Evolutionary conservation across 179 eudicot species (phyloP), one percentile per base, ranked within the genome.

Genomic region (Beta macrorhiza): DNA sequence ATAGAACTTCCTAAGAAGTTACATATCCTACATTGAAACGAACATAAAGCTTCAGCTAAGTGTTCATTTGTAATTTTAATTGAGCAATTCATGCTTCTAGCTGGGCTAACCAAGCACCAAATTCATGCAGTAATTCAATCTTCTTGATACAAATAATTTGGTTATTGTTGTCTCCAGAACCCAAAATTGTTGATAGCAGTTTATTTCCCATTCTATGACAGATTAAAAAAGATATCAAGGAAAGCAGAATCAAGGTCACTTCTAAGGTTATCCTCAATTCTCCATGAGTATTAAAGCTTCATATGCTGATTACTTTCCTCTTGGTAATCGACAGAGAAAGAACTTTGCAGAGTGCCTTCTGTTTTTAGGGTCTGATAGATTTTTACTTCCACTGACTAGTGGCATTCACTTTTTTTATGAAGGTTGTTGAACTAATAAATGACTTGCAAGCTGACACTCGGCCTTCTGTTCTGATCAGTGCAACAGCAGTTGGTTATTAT

Each of bases 401-500:
- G 79, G 72, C 32, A 32, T 22, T 82, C n/a, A 72, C 56, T 79
- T 55, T 67, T 80, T 78, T 76, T 79, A 25, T 89, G 86, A 80
- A 95, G 99, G 97, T 96, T 67, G 98, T 94, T 79, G 89, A 91
- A 58, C 74, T 91, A 69, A 96, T 96, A 75, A 96, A 96, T 79
- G 78, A 71, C 75, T 87, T 89, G 77, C 84, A 83, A 85, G 89
- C 85, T 87, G 93, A 90, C 53, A 80, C 82, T 77, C 88, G 94
- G 83, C 99, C 99, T 72, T 76, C 81, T 72, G 97, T 92, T 86
- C 90, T 96, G 79, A 89, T 96, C 80, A 96, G 97, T 90, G 99
- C 98, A 80, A 92, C 97, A 32, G 99, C 99, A 47, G 90, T 96
- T 72, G 99, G 99, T 67, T 96, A 92, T 87, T 96, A 96, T 84